phyloP scores from a whole-genome alignment of 2,329 filamentous ascomycete species.

The Lasiodiplodia sp. region DNA sequence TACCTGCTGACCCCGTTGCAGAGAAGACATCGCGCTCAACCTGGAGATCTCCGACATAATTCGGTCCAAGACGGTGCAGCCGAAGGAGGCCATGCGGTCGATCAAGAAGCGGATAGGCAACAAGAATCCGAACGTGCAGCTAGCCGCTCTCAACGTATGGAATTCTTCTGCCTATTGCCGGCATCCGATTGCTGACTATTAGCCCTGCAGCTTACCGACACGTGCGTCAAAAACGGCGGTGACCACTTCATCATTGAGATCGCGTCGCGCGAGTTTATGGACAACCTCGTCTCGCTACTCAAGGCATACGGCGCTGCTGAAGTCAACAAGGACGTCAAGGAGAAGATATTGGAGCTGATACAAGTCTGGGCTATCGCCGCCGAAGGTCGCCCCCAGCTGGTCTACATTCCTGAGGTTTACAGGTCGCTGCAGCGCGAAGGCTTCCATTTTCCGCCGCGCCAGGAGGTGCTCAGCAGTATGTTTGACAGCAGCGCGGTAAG shows the following conservation, averaged over 20 bases:
- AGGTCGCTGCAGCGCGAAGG: slow-evolving; percentile 81
- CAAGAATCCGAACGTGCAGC: slow-evolving; percentile 96
- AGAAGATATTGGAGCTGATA: slow-evolving; percentile 90
- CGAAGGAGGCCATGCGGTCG: slow-evolving; percentile 97
- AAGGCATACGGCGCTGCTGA: slow-evolving; percentile 77
- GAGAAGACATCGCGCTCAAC: slow-evolving; percentile 95
- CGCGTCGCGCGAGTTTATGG: slow-evolving; percentile 97
- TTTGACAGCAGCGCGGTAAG: slow-evolving; percentile 92
- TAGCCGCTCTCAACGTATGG: slow-evolving; percentile 87
- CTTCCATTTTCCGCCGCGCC: slow-evolving; percentile 86
- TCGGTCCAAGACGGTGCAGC: slow-evolving; percentile 94
- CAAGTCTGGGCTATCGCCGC: slow-evolving; percentile 93
- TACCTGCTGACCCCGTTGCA: slow-evolving; percentile 46
- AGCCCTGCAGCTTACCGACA: slow-evolving; percentile 79
- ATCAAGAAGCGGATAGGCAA: slow-evolving; percentile 93
- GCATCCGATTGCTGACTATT: slow-evolving; percentile 1
- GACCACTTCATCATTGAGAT: slow-evolving; percentile 95
- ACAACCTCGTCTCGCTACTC: slow-evolving; percentile 89
- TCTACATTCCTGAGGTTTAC: slow-evolving; percentile 90
- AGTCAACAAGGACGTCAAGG: slow-evolving; percentile 83
- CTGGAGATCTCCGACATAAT: slow-evolving; percentile 98
- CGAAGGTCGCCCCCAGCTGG: slow-evolving; percentile 80
- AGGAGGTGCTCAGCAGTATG: slow-evolving; percentile 93
- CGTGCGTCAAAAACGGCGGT: slow-evolving; percentile 97
- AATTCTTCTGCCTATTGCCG: slow-evolving; percentile 9